Evolutionary conservation across 1,284 basidiomycete species (phyloP).

Genomic region (Rhodotorula sp.): DNA sequence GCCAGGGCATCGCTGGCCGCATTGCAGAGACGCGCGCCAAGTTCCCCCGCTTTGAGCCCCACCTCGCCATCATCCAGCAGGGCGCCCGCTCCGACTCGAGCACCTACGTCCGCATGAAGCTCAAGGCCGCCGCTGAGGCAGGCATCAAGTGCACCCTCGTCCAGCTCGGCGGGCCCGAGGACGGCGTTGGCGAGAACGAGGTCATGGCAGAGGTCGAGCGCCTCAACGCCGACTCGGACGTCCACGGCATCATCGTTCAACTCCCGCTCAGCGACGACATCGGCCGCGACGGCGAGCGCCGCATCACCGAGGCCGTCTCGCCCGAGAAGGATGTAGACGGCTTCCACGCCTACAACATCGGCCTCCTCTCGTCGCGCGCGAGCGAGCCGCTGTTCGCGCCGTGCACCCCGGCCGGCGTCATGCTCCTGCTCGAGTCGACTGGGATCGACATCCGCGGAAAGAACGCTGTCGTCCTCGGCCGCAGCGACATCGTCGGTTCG

Average conservation of each 20-base stretch:
- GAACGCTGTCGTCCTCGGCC: conserved; percentile 88
- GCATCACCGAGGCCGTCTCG: conserved; percentile 89
- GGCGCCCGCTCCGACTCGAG: conserved; percentile 86
- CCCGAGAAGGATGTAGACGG: conserved; percentile 97
- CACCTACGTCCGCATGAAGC: conserved; percentile 97
- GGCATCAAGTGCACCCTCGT: conserved; percentile 89
- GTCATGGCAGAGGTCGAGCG: conserved; percentile 75
- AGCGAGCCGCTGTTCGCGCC: conserved; percentile 88
- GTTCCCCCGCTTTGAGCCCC: conserved; percentile 81
- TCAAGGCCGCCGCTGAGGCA: conserved; percentile 91
- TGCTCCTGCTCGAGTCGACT: conserved; percentile 84
- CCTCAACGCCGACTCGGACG: conserved; percentile 78
- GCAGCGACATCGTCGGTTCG: conserved; percentile 97
- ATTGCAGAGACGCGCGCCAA: conserved; percentile 63
- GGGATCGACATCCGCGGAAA: conserved; percentile 73
- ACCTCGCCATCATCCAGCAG: conserved; percentile 91
- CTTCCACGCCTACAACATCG: conserved; percentile 99
- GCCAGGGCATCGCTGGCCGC: conserved; percentile 61
- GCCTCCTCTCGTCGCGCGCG: conserved; percentile 87
- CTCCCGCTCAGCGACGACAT: conserved; percentile 91
- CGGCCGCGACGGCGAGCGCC: conserved; percentile 78
- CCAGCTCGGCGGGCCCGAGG: conserved; percentile 47
- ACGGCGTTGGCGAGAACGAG: conserved; percentile 68
- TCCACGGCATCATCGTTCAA: conserved; percentile 94
- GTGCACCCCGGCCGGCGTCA: conserved; percentile 93